These are phyloP conservation scores for Termitomyces sp. DNA, from an alignment of 768 basidiomycete genomes.

Conservation along the genomic window DNA sequence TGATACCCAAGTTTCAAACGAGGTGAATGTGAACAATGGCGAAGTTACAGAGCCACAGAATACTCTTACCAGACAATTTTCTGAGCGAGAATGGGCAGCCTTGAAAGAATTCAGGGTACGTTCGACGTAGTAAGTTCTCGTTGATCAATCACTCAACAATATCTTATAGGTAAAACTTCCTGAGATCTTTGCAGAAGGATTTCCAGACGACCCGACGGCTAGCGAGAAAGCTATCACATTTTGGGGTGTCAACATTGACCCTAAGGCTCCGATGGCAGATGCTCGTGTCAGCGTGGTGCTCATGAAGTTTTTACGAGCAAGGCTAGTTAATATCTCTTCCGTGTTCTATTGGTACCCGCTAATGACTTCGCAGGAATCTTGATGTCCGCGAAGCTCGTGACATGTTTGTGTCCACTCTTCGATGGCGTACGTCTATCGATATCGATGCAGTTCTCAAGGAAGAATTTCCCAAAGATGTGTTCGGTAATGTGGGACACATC, in stretches of 20 bases:
- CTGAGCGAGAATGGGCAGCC: constrained; percentile 64
- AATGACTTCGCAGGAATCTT: constrained; percentile 35
- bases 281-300: constrained; percentile 29
- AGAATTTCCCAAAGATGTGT: constrained; percentile 56
- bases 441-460: constrained; percentile 55
- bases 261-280: constrained; percentile 16
- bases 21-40: constrained; percentile 16
- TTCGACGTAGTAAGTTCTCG: not conserved
- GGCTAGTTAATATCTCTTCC: constrained; percentile 29
- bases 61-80: constrained; percentile 63
- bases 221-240: constrained; percentile 46
- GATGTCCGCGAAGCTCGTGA: constrained; percentile 46
- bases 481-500: constrained; percentile 57
- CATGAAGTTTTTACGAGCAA: constrained; percentile 78
- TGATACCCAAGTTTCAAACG: not conserved
- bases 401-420: constrained; percentile 65
- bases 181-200: constrained; percentile 52
- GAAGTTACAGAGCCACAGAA: constrained; percentile 56
- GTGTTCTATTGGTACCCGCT: not conserved
- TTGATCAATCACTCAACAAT: not conserved
- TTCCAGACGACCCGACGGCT: constrained; percentile 49
- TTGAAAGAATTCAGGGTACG: constrained; percentile 63
- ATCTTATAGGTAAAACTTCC: constrained; percentile 34
- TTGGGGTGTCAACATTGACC: constrained; percentile 72
- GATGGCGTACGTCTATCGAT: constrained; percentile 66